These are phyloP conservation scores for Aspergillus versicolor DNA, from an alignment of 2,329 filamentous ascomycete genomes.

Conservation along the genomic window DNA sequence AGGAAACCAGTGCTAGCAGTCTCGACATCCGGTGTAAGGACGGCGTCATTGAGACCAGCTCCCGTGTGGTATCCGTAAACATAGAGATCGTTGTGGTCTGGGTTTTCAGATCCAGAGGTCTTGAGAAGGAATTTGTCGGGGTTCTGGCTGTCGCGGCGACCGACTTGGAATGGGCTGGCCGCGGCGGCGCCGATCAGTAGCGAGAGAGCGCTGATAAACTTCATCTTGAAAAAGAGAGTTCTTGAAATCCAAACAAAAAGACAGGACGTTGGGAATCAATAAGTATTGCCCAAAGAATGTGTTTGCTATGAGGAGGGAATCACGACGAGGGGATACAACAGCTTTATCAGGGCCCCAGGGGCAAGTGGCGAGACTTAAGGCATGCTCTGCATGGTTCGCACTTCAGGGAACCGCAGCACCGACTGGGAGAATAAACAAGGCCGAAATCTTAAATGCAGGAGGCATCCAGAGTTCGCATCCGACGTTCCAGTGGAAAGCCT, in stretches of 20 bases:
- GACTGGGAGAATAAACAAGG: neutral
- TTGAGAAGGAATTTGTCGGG: constrained; percentile 35
- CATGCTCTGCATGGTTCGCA: neutral
- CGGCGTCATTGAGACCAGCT: constrained; percentile 40
- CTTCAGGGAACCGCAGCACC: neutral
- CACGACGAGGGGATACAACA: constrained; percentile 1
- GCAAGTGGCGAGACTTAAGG: constrained; percentile 4
- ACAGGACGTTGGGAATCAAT: constrained; percentile 1
- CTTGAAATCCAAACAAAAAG: neutral
- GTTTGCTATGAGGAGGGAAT: neutral
- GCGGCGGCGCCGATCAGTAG: constrained; percentile 27
- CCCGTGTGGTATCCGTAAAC: constrained; percentile 42
- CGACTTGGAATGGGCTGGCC: constrained; percentile 24
- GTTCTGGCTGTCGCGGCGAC: constrained; percentile 18
- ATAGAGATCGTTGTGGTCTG: constrained; percentile 36
- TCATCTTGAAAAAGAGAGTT: constrained; percentile 23
- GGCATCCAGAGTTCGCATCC: constrained; percentile 1
- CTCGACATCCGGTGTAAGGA: constrained; percentile 25
- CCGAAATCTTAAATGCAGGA: constrained; percentile 6
- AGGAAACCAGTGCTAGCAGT: constrained; percentile 30
- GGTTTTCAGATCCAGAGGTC: constrained; percentile 26
- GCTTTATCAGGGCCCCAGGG: constrained; percentile 2
- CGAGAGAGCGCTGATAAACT: constrained; percentile 28
- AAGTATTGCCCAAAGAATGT: constrained; percentile 7
- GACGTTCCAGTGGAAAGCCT: neutral